Evolutionary conservation across 129 eudicot genomes (phyloP), one percentile per base, ranked within the genome.

Genomic region (Helichrysum umbraculigerum): DNA sequence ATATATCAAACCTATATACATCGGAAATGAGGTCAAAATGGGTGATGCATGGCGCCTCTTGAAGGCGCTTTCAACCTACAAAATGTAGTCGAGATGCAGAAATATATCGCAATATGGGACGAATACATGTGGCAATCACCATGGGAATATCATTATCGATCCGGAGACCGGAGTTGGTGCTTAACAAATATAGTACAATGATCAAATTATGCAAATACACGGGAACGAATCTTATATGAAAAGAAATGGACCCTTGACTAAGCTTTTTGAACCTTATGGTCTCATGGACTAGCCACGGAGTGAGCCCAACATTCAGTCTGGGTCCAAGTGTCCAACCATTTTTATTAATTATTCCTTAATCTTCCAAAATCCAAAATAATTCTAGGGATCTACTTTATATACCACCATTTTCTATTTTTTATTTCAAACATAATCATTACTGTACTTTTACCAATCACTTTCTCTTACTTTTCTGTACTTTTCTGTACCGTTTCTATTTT

Each of bases 21-120:
- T 85, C 86, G 1, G 93, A 92, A 51, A 72, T 92, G 83, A 82
- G 86, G 85, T 78, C 88, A 35, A 87, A 82, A 63, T 92, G 98
- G 96, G 74, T 89, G 47, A 68, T n/a, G n/a, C n/a, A n/a, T 65
- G 0, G 68, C 82, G 58, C 78, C 89, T 41, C 85, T 92, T 2
- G 89, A 85, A 42, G 83, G 88, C 11, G 72, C 82, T 3, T 83
- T 89, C 70, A 75, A 83, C 70, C 73, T 89, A 64, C 96, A 96
- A 0, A 87, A 74, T 64, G 83, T 92, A 7, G 12, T 67, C 44
- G 89, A 87, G 35, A 92, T 92, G 98, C 88, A 87, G 57, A 81
- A 89, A 72, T 86, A 92, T 54, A 52, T 89, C 1, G 44, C 12
- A 42, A 73, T 35, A 58, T 92, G 98, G 96, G 96, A 87, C 2